These are phyloP conservation scores for Phytopythium aichiense DNA, from an alignment of 352 stramenopile species.

Conservation along the genomic window DNA sequence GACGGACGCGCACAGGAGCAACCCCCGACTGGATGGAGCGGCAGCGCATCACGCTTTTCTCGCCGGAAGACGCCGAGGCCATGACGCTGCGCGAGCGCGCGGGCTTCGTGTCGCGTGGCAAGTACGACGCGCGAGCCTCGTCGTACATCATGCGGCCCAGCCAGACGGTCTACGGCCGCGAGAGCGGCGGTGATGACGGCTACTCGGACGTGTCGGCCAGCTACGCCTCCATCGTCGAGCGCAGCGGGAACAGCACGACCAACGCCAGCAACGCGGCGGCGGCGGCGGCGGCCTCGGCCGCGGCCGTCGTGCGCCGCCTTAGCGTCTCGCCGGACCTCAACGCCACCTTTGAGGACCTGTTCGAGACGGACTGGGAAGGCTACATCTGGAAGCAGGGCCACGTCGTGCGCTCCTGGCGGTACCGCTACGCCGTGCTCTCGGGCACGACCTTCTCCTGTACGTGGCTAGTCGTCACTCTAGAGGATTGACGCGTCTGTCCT, in stretches of 20 bases:
- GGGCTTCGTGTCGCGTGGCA: conserved; percentile 24
- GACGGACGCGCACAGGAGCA: background rate
- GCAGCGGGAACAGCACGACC: conserved; percentile 27
- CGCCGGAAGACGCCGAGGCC: conserved; percentile 59
- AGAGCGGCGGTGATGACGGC: conserved; percentile 43
- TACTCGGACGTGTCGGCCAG: conserved; percentile 50
- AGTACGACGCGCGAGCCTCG: conserved; percentile 30
- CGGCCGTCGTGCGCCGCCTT: conserved; percentile 25
- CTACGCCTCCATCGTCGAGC: conserved; percentile 46
- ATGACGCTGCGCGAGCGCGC: conserved; percentile 67
- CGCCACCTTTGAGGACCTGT: conserved; percentile 75
- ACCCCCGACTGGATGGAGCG: conserved; percentile 28
- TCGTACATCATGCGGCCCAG: conserved; percentile 60
- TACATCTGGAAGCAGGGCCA: conserved; percentile 88
- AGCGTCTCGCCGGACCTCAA: conserved; percentile 71
- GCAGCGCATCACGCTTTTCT: conserved; percentile 71
- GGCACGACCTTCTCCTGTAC: conserved; percentile 70
- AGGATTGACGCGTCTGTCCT: background rate
- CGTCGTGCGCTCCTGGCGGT: conserved; percentile 82
- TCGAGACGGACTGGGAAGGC: conserved; percentile 86
- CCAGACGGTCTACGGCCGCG: conserved; percentile 56
- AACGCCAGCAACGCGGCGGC: conserved; percentile 12
- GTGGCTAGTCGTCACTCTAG: background rate
- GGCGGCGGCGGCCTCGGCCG: conserved; percentile 5
- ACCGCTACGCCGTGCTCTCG: conserved; percentile 79